phyloP scores from a whole-genome alignment of 768 basidiomycete genomes.

The Daedaleopsis nitida region DNA sequence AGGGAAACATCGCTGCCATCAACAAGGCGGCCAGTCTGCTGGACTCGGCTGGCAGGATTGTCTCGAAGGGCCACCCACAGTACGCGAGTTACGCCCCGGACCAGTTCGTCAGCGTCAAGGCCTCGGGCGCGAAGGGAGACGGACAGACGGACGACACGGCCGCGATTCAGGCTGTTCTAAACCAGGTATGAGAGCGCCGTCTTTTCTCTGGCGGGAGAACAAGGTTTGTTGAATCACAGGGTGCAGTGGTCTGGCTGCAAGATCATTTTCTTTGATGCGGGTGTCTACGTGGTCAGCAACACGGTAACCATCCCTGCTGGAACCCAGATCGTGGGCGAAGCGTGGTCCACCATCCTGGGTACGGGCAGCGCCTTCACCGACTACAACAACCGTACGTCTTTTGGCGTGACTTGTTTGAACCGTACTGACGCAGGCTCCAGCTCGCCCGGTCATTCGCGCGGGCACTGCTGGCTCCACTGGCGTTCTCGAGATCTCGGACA shows the following conservation, averaged over 20 bases:
- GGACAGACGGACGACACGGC: constrained; percentile 75
- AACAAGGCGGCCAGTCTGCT: constrained; percentile 58
- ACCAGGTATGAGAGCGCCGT: constrained; percentile 42
- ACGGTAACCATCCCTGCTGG: constrained; percentile 52
- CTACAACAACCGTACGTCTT: constrained; percentile 33
- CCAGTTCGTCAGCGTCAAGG: constrained; percentile 73
- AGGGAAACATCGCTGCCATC: constrained; percentile 50
- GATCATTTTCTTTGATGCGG: constrained; percentile 82
- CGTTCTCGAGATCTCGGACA: constrained; percentile 46
- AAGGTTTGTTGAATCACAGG: too few relatives aligned
- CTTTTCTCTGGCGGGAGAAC: too few relatives aligned
- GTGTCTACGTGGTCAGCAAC: constrained; percentile 48
- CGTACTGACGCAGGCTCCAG: background rate
- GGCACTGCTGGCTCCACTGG: constrained; percentile 41
- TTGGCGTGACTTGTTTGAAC: too few relatives aligned
- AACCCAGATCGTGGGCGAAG: constrained; percentile 49
- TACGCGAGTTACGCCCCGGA: constrained; percentile 60
- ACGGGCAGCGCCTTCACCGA: constrained; percentile 44
- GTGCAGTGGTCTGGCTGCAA: constrained; percentile 64
- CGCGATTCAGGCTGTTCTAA: constrained; percentile 61
- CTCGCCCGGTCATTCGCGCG: constrained; percentile 44
- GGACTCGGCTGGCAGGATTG: constrained; percentile 58
- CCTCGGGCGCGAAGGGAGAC: constrained; percentile 72
- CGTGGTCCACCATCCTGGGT: constrained; percentile 51
- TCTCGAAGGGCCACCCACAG: constrained; percentile 59